Evolutionary conservation across 139 green algal species (phyloP), one percentile per base, ranked within the genome.

Genomic region (Haematococcus sp.): DNA sequence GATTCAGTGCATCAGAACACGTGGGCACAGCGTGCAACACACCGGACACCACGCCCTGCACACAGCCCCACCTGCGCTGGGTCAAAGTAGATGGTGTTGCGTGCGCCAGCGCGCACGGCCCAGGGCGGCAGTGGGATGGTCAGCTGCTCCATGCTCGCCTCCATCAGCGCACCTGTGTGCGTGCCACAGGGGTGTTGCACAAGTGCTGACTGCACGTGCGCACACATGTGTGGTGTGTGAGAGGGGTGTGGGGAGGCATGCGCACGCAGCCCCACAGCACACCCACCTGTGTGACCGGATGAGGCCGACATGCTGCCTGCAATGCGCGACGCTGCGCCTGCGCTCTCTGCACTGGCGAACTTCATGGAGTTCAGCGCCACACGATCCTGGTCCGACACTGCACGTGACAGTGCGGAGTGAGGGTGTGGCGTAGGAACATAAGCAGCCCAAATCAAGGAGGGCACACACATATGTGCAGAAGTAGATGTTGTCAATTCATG

Each of bases 31-130:
- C n/a, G n/a, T n/a, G n/a, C n/a, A n/a, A 49, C 40, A 49, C 40
- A 49, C 40, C 40, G 7, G 7, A 11, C 11, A 19, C 7, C 7
- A 49, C 7, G 40, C 40, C 40, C 40, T 11, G 7, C 40, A 49
- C 40, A 49, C 59, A 66, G 43, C 65, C 43, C 19, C 22, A 66
- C 52, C 68, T 74, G 68, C 0, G 63, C 23, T 11, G 95, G 92
- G 46, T 97, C 88, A 65, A 94, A 90, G 78, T 92, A 99, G 75
- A 97, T 94, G 16, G 74, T 89, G 49, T 94, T 81, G 0, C 94
- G 70, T 2, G 94, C 89, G 0, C 94, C 91, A 17, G 93, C 92
- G 0, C 94, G 79, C 16, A 94, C 81, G 27, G 86, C 88, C 90
- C 90, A 98, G 7, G 90, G 79, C 22, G 91, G 90, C 71, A 98